A percentile compares a stretch with the other conserved stretches of the same genome.
phyloP scores from a whole-genome alignment of 345 rosid genomes.

The Gossypium herbaceum region DNA sequence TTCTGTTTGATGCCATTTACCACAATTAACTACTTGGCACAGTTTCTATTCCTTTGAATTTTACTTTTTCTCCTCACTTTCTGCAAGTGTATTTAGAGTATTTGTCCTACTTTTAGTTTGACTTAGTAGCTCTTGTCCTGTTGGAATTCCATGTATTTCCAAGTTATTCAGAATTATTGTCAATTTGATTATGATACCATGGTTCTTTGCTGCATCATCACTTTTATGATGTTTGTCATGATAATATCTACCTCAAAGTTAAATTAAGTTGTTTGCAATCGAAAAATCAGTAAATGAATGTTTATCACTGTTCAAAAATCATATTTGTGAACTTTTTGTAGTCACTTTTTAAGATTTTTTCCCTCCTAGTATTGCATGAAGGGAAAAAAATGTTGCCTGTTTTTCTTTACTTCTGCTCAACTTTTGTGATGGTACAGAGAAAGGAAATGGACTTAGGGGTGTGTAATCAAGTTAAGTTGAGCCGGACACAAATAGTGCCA shows the following conservation, averaged over 20 bases:
- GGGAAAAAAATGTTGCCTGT: neutral
- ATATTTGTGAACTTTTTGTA: neutral
- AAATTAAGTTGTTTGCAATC: neutral
- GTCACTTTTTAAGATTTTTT: neutral
- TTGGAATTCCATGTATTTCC: constrained; percentile 6
- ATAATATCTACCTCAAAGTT: neutral
- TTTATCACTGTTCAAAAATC: neutral
- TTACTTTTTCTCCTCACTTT: neutral
- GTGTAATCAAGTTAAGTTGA: too few species aligned
- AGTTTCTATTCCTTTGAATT: neutral
- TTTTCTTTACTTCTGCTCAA: neutral
- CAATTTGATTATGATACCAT: constrained; percentile 1
- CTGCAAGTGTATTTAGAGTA: neutral
- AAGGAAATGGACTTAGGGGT: constrained; percentile 13
- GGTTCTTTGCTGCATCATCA: neutral
- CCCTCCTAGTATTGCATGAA: neutral
- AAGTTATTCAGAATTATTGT: neutral
- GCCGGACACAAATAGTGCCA: too few species aligned
- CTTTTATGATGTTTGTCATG: neutral
- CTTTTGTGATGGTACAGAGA: constrained; percentile 4
- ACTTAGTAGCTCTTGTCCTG: neutral
- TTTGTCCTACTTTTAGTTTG: constrained; percentile 3
- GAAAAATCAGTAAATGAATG: neutral
- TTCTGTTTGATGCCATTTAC: neutral
- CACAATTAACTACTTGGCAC: constrained; percentile 1